A percentile compares a stretch with the other conserved stretches of the same genome.
These are phyloP conservation scores for Mallotus repandus DNA, from an alignment of 441 rosid genomes.

Conservation along the genomic window DNA sequence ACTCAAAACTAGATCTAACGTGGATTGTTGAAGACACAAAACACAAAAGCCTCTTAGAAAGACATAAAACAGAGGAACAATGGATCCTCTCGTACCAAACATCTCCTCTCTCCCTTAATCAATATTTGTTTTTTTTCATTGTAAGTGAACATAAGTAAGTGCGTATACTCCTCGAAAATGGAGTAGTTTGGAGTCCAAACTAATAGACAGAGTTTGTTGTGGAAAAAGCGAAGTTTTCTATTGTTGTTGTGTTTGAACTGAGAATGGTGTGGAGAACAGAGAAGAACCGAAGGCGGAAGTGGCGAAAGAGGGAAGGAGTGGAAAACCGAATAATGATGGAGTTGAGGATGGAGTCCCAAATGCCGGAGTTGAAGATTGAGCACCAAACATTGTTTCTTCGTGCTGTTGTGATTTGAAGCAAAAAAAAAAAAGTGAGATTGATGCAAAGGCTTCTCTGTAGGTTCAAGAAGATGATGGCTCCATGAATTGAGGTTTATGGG, in stretches of 20 bases:
- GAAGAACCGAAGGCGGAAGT: slow-evolving; percentile 66
- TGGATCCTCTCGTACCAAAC: no score
- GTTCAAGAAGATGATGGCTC: slow-evolving; percentile 6
- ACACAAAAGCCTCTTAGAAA: no score
- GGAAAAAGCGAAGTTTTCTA: slow-evolving; percentile 48
- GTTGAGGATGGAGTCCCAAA: slow-evolving; percentile 25
- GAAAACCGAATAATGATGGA: no score
- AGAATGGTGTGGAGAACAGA: slow-evolving; percentile 66
- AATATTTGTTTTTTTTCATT: no score
- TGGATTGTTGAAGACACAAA: no score
- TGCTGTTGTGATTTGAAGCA: no score
- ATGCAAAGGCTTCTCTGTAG: no score
- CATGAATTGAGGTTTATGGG: background rate
- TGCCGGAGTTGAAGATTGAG: slow-evolving; percentile 34
- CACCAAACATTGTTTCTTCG: slow-evolving; percentile 37
- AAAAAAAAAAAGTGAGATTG: no score
- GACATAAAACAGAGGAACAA: no score
- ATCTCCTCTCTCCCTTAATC: no score
- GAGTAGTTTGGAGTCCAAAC: slow-evolving; percentile 56
- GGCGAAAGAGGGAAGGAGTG: slow-evolving; percentile 41
- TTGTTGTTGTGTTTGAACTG: slow-evolving; percentile 54
- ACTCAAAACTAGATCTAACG: no score
- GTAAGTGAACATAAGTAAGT: no score
- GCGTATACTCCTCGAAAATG: slow-evolving; percentile 30
- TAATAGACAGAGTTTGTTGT: slow-evolving; percentile 37